phyloP scores from a whole-genome alignment of 148 eudicot species.

The Arctostaphylos glauca region DNA sequence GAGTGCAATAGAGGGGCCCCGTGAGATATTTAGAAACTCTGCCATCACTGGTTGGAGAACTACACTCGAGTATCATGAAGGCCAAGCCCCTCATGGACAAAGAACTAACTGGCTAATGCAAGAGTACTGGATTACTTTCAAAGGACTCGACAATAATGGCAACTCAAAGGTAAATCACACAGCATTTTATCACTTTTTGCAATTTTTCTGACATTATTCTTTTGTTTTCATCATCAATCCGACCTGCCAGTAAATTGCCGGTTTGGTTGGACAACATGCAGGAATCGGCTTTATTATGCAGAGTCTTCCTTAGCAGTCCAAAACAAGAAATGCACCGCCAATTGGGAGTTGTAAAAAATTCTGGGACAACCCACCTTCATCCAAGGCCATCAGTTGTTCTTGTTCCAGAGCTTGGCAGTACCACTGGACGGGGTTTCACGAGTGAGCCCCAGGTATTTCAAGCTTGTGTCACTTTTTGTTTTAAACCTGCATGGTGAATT shows the following conservation, averaged over 20 bases:
- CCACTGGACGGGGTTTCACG: conserved; percentile 16
- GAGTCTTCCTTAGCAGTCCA: conserved; percentile 37
- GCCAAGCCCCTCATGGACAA: conserved; percentile 28
- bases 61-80: conserved; percentile 49
- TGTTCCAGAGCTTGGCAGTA: conserved; percentile 20
- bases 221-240: conserved; percentile 23
- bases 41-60: conserved; percentile 57
- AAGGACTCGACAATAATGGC: conserved; percentile 7
- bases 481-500: background rate
- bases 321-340: conserved; percentile 19
- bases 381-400: conserved; percentile 9
- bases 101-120: conserved; percentile 64
- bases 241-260: conserved; percentile 34
- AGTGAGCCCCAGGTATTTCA: conserved; percentile 33
- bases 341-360: conserved; percentile 7
- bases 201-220: conserved; percentile 12
- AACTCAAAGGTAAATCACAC: conserved; percentile 35
- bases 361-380: background rate
- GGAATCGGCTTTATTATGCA: conserved; percentile 41
- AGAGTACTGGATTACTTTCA: conserved; percentile 40
- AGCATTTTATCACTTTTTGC: background rate
- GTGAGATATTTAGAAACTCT: conserved; percentile 39
- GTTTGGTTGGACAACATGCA: conserved; percentile 51
- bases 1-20: conserved; percentile 42
- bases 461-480: background rate